Base-by-base conservation (phyloP, 768 basidiomycete species). In the Collybia sordida region DNA sequence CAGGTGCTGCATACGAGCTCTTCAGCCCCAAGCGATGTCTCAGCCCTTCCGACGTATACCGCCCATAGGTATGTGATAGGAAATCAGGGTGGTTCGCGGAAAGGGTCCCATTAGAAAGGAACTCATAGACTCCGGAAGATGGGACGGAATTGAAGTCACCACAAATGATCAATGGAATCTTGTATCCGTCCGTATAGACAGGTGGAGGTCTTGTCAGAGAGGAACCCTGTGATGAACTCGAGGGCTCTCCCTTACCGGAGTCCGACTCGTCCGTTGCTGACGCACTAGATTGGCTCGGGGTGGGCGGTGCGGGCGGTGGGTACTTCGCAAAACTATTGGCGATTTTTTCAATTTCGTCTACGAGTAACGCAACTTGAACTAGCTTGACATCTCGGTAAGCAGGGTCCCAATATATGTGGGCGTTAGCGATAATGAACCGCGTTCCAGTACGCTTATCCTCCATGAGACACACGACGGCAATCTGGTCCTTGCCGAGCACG, bases 71-170 rank as follows among this genome's bases (percentile, higher is more conserved):
- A 64, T 97, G 92, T 5, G 79, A 80, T 84, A 96, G 82, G 67
- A 98, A 98, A 66, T 99, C 97, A 8, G 85, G 80, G 59, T 99
- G 97, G 51, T 88, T 79, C 6, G 82, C 73, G 2, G 86, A 70
- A 3, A 88, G 72, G 7, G 68, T 64, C 9, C 97, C 96, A 7
- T 75, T 82, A 21, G 87, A 78, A 45, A 98, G 67, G 74, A 89
- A 94, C 59, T 98, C 92, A 73, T 91, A 97, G 17, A 98, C 90
- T 5, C 93, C 93, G 27, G 90, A 93, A 8, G 74, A 72, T 1
- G 92, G 89, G 2, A 86, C 70, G 42, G 93, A 96, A 75, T 99
- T 99, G 74, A 88, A 94, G 71, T 99, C 97, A n/a, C 94, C 93
- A 59, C 89, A 90, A 50, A 98, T 74, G 66, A 99, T 80, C 52